These are phyloP conservation scores for Hanseniaspora guilliermondii DNA, from an alignment of 805 yeast species.

Conservation along the genomic window DNA sequence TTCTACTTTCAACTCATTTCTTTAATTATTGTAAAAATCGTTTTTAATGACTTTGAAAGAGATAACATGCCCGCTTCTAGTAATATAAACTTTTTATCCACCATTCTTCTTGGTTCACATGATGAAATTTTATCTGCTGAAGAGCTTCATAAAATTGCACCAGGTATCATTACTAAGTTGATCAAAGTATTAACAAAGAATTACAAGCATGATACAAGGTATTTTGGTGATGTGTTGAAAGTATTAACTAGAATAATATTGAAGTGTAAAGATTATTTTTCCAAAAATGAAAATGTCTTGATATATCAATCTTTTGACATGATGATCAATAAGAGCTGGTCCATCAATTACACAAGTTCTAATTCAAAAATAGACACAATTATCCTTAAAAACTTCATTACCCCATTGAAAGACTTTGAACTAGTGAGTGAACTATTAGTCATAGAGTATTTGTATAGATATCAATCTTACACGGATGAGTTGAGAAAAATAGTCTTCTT, in stretches of 20 bases:
- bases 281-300: slow-evolving; percentile 1
- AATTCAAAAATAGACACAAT: neutral
- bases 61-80: neutral
- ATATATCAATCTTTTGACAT: slow-evolving; percentile 1
- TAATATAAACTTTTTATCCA: neutral
- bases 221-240: neutral
- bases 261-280: neutral
- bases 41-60: neutral
- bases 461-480: neutral
- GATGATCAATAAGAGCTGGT: slow-evolving; percentile 3
- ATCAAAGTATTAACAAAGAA: neutral
- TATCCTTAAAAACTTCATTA: neutral
- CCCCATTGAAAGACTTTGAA: neutral
- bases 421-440: neutral
- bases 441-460: slow-evolving; percentile 2
- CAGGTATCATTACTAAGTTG: slow-evolving; percentile 6
- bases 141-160: neutral
- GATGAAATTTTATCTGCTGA: neutral
- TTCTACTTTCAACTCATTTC: neutral
- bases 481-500: neutral
- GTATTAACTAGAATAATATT: neutral
- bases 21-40: slow-evolving; percentile 1
- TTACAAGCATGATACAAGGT: neutral
- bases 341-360: neutral
- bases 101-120: neutral